phyloP scores from a whole-genome alignment of 1,284 basidiomycete genomes.

The Malassezia arunalokei region DNA sequence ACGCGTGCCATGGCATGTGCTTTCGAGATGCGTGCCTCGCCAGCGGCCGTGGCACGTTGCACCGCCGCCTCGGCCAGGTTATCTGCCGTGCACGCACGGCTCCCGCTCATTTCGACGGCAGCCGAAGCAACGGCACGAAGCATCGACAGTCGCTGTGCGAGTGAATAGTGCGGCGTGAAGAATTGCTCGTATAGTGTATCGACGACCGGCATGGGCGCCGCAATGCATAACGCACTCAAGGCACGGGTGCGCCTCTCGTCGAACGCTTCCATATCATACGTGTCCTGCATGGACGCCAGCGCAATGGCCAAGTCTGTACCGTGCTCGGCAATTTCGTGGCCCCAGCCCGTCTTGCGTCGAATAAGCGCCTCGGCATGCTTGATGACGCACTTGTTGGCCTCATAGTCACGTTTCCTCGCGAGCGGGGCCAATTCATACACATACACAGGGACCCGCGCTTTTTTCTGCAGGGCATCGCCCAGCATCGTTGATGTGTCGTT shows the following conservation, averaged over 20 bases:
- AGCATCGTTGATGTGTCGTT: conserved; percentile 19
- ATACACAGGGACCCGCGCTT: conserved; percentile 42
- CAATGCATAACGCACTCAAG: conserved; percentile 65
- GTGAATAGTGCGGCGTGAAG: conserved; percentile 80
- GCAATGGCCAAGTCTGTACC: conserved; percentile 66
- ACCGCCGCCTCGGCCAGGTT: conserved; percentile 11
- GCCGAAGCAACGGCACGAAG: conserved; percentile 73
- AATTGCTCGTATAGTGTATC: conserved; percentile 68
- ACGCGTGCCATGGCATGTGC: background rate
- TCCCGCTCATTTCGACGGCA: conserved; percentile 62
- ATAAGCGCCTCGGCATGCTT: conserved; percentile 24
- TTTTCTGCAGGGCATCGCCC: conserved; percentile 21
- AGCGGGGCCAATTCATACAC: conserved; percentile 44
- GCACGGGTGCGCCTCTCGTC: conserved; percentile 64
- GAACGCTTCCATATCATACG: conserved; percentile 67
- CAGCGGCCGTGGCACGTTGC: background rate
- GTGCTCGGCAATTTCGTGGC: conserved; percentile 55
- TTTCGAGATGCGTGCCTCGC: conserved; percentile 16
- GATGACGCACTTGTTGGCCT: conserved; percentile 18
- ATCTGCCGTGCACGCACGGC: background rate
- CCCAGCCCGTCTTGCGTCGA: conserved; percentile 25
- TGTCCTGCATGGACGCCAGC: conserved; percentile 65
- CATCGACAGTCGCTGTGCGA: conserved; percentile 68
- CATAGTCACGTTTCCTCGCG: conserved; percentile 25
- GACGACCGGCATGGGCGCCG: conserved; percentile 62